These are phyloP conservation scores for Pichiaceae sp. DNA, from an alignment of 1,139 yeast species.

Conservation along the genomic window DNA sequence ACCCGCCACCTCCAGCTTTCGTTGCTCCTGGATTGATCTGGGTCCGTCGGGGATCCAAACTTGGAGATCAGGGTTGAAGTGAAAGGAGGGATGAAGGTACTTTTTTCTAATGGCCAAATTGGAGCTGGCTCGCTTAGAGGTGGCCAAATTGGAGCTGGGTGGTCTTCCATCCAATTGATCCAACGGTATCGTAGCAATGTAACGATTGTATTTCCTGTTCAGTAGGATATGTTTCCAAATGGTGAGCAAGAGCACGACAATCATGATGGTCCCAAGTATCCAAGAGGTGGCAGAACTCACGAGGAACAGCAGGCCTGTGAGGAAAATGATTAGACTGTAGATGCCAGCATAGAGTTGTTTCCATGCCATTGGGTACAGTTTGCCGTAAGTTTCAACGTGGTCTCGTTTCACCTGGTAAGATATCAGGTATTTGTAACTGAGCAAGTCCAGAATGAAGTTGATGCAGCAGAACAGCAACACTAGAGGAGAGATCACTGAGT, in stretches of 20 bases:
- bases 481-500: conserved; percentile 71
- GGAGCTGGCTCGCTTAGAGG: no score
- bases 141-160: no score
- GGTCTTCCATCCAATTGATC: no score
- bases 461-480: conserved; percentile 56
- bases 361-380: conserved; percentile 63
- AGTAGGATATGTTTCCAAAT: conserved; percentile 31
- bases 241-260: conserved; percentile 31
- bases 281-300: no score
- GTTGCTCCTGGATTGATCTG: no score
- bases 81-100: no score
- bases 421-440: conserved; percentile 62
- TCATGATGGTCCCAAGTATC: conserved; percentile 42
- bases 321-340: conserved; percentile 69
- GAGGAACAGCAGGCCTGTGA: conserved; percentile 65
- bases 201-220: conserved; percentile 21
- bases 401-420: conserved; percentile 44
- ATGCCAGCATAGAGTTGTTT: conserved; percentile 72
- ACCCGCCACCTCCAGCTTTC: no score
- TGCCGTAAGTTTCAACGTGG: conserved; percentile 60
- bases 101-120: no score
- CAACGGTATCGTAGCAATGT: conserved; percentile 21
- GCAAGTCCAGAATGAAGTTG: conserved; percentile 45
- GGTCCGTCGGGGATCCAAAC: no score
- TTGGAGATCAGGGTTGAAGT: no score